These are phyloP conservation scores for Pythium diclinum DNA, from an alignment of 352 stramenopile genomes.

Conservation along the genomic window DNA sequence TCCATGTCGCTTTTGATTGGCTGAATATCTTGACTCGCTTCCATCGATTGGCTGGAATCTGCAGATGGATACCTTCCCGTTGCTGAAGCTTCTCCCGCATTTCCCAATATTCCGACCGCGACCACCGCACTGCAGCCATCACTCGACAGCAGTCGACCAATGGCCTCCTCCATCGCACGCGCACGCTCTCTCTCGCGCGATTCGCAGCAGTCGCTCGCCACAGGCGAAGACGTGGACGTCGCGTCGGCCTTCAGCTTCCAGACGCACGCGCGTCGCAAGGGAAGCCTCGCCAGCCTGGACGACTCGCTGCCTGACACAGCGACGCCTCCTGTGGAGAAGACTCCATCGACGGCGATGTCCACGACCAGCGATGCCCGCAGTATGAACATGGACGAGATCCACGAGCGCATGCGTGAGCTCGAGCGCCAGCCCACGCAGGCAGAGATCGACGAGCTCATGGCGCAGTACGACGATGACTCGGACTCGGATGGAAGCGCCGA, in stretches of 20 bases:
- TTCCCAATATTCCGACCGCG: neutral
- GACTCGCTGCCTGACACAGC: neutral
- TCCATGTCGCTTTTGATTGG: slow-evolving; percentile 6
- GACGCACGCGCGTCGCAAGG: slow-evolving; percentile 9
- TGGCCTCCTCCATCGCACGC: slow-evolving; percentile 12
- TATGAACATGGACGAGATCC: slow-evolving; percentile 48
- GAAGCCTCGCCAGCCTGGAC: slow-evolving; percentile 18
- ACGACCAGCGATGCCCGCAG: slow-evolving; percentile 11
- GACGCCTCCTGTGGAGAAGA: slow-evolving; percentile 3
- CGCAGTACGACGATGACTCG: slow-evolving; percentile 46
- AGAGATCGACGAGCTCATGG: slow-evolving; percentile 62
- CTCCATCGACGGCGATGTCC: neutral
- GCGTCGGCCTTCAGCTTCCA: slow-evolving; percentile 38
- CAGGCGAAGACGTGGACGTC: slow-evolving; percentile 30
- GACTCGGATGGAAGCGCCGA: slow-evolving; percentile 2
- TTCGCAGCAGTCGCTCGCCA: slow-evolving; percentile 1
- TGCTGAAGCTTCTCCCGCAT: neutral
- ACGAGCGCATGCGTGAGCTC: slow-evolving; percentile 44
- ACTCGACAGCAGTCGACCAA: neutral
- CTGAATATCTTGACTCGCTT: slow-evolving; percentile 8
- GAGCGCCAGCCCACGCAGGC: slow-evolving; percentile 49
- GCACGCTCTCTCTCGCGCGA: neutral
- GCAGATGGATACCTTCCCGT: slow-evolving; percentile 6
- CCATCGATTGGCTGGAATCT: slow-evolving; percentile 15
- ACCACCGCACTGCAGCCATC: neutral